Base-by-base conservation (phyloP, 306 rosid species). In the Alnus glutinosa region DNA sequence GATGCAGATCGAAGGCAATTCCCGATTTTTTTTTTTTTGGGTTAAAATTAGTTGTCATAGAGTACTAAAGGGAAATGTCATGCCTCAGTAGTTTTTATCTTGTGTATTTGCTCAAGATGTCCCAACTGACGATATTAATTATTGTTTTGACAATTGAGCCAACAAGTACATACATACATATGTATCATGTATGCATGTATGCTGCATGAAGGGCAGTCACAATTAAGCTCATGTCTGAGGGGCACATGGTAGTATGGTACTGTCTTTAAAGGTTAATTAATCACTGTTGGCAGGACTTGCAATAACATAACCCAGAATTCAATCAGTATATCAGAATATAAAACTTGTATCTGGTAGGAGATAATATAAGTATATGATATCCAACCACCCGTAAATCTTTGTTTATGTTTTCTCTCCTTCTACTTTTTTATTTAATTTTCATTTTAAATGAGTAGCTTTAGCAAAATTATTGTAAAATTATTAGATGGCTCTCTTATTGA, bases 241-340 rank as follows among this genome's bases (percentile, higher is more conserved):
- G 46, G 71, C 93, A 89, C 93, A 81, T 81, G 89, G 89, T 23
- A 23, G 28, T 23, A 81, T 81, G 89, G 47, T 81, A 79, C 73
- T 87, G 87, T 85, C 89, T 77, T 71, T 57, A 73, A 44, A 63
- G 73, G 37, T 34, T 34, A 1, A 19, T 68, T 79, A 46, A 34
- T 72, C 76, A 47, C 52, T 71, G 52, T 70, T 69, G 69, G n/a
- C 70, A 42, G 61, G 54, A 57, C 84, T 89, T 75, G 44, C 47
- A 13, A 59, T 62, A 59, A 66, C 71, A 71, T 75, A 50, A 71
- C 12, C 19, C 59, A 54, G 59, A 50, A 50, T 10, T 50, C 55
- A 50, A 12, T 50, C 46, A 34, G 0, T 23, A 23, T 23, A 23
- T 23, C 28, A 23, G 28, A 23, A 23, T 23, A 34, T 34, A 34